These are phyloP conservation scores for Monilinia aucupariae DNA, from an alignment of 2,329 filamentous ascomycete genomes.

Conservation along the genomic window DNA sequence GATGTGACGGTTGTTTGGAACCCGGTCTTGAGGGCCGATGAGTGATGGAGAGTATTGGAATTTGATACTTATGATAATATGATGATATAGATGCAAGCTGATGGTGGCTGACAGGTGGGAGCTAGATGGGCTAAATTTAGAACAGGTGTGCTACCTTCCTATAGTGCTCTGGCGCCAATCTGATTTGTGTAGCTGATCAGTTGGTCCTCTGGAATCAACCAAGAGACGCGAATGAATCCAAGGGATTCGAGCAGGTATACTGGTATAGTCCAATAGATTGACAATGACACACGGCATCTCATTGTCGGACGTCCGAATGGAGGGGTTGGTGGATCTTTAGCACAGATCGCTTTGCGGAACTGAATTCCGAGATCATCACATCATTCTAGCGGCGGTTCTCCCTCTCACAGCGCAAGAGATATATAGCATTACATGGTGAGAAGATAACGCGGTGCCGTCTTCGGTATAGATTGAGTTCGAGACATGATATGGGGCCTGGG, in stretches of 20 bases:
- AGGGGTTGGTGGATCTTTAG: neutral
- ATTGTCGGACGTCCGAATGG: neutral
- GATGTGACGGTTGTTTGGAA: neutral
- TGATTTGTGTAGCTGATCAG: neutral
- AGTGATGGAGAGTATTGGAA: neutral
- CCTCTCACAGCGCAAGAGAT: neutral
- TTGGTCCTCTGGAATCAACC: neutral
- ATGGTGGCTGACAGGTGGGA: neutral
- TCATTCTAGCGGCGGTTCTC: neutral
- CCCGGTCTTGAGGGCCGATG: neutral
- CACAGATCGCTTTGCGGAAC: neutral
- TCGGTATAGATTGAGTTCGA: neutral
- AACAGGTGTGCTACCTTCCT: neutral
- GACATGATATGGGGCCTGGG: neutral
- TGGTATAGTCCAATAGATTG: neutral
- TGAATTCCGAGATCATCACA: neutral
- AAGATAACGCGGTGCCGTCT: neutral
- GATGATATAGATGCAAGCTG: neutral
- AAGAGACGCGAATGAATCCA: neutral
- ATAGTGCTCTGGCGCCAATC: neutral
- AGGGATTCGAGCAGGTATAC: neutral
- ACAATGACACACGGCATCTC: neutral
- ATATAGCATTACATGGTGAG: neutral
- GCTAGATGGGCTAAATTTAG: neutral
- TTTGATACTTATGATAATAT: neutral